Conservation (phyloP, 2,329 filamentous ascomycete species). For the Monilinia fructicola region DNA sequence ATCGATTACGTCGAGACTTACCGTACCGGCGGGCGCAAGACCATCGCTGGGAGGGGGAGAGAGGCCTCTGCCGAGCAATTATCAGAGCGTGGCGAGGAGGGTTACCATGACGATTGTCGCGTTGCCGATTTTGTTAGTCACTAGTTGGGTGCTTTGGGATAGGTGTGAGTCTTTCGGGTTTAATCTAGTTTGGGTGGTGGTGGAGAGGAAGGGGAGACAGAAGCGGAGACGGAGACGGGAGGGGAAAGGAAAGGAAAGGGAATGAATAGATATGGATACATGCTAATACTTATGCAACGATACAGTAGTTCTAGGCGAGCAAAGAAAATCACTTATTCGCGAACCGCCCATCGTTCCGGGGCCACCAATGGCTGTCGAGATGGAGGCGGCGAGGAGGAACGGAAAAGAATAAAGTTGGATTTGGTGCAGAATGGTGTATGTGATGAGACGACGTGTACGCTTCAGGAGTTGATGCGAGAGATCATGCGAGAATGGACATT, state of each 20-base stretch:
- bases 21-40: conserved; percentile 35
- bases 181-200: background rate
- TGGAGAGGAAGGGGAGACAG: too few species aligned
- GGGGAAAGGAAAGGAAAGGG: background rate
- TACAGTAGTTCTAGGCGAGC: conserved; percentile 16
- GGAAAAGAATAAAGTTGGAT: background rate
- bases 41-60: conserved; percentile 21
- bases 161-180: conserved; percentile 32
- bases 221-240: background rate
- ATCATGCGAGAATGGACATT: background rate
- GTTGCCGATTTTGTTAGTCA: conserved; percentile 39
- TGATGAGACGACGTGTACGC: background rate
- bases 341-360: conserved; percentile 5
- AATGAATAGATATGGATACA: background rate
- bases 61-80: conserved; percentile 34
- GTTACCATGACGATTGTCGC: conserved; percentile 40
- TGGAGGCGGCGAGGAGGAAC: background rate
- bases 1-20: conserved; percentile 36
- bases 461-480: background rate
- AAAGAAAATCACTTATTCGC: conserved; percentile 15
- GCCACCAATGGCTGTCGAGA: conserved; percentile 5
- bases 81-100: conserved; percentile 37
- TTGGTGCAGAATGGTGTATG: background rate
- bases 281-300: conserved; percentile 5
- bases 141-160: conserved; percentile 40